These are phyloP conservation scores for Penicillium sp. DNA, from an alignment of 2,329 filamentous ascomycete species.

Conservation along the genomic window DNA sequence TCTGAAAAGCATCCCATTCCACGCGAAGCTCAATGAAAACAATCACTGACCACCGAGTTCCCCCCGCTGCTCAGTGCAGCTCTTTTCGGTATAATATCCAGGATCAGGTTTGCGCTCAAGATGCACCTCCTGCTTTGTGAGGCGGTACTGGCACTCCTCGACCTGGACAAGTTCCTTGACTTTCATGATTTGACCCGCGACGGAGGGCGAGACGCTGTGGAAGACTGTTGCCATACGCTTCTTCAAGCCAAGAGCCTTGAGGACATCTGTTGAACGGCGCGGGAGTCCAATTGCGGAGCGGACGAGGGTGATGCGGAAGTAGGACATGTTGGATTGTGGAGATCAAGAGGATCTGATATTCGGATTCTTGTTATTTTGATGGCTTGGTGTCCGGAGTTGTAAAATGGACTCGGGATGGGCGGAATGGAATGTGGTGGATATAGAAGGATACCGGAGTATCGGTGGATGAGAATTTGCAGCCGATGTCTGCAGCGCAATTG, in stretches of 20 bases:
- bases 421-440: background rate
- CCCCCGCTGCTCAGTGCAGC: constrained; percentile 21
- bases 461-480: background rate
- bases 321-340: constrained; percentile 59
- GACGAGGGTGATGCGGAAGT: constrained; percentile 88
- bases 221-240: constrained; percentile 86
- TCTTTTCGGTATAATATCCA: constrained; percentile 77
- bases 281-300: constrained; percentile 89
- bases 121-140: constrained; percentile 69
- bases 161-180: constrained; percentile 91
- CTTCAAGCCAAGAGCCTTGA: constrained; percentile 80
- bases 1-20: background rate
- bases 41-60: constrained; percentile 15
- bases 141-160: constrained; percentile 66
- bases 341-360: background rate
- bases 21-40: background rate
- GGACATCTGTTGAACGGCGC: constrained; percentile 72
- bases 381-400: background rate
- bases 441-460: background rate
- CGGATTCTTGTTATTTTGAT: constrained; percentile 1
- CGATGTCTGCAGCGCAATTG: background rate
- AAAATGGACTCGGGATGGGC: background rate
- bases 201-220: constrained; percentile 75
- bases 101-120: constrained; percentile 70
- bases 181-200: constrained; percentile 87